Conservation (phyloP, 352 stramenopile species). For the Phytophthora melonis region DNA sequence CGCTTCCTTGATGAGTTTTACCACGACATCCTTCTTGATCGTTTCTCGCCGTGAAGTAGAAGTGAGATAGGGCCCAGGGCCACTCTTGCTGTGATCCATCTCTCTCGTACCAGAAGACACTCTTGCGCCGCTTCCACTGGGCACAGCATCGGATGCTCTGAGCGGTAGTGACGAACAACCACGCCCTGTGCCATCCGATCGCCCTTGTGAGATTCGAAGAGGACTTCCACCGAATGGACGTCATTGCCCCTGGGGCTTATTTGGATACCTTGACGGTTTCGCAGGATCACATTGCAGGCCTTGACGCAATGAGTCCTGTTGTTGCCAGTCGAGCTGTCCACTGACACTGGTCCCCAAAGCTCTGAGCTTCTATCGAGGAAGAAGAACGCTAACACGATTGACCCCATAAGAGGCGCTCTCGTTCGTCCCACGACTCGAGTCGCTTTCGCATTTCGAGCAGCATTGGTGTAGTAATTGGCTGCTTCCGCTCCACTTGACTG, state of each 20-base stretch:
- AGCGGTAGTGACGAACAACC: constrained; percentile 27
- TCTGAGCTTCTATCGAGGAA: constrained; percentile 34
- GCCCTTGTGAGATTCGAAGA: constrained; percentile 20
- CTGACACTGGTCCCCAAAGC: constrained; percentile 24
- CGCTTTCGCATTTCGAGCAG: constrained; percentile 23
- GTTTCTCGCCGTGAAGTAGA: constrained; percentile 9
- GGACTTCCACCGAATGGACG: constrained; percentile 5
- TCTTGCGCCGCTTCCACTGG: constrained; percentile 26
- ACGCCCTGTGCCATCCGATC: constrained; percentile 9
- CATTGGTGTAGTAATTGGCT: constrained; percentile 45
- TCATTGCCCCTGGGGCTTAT: neutral
- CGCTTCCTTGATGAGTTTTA: constrained; percentile 28
- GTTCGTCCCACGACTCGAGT: neutral
- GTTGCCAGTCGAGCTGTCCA: neutral
- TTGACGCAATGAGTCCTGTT: constrained; percentile 14
- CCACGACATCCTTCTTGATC: constrained; percentile 29
- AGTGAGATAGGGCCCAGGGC: constrained; percentile 28
- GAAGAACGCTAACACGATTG: constrained; percentile 11
- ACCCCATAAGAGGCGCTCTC: constrained; percentile 18
- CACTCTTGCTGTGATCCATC: constrained; percentile 7
- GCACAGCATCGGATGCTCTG: constrained; percentile 16
- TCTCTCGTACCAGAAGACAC: constrained; percentile 13
- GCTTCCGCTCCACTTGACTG: constrained; percentile 40
- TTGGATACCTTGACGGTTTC: constrained; percentile 2
- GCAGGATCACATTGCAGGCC: constrained; percentile 4